Evolutionary conservation across 352 stramenopile species (phyloP), one percentile per base, ranked within the genome.

Genomic region (Pythium aquatile): DNA sequence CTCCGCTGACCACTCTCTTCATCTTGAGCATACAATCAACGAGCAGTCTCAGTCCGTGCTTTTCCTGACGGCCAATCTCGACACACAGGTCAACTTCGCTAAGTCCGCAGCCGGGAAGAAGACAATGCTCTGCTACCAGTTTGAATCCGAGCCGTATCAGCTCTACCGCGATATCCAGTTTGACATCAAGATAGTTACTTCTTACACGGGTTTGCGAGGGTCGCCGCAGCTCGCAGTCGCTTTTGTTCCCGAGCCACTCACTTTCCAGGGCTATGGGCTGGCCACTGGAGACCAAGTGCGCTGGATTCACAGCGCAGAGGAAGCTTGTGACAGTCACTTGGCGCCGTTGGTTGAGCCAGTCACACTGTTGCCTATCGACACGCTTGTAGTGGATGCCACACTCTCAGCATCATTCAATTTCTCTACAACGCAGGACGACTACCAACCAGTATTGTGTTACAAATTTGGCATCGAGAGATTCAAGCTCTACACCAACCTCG

Each of bases 391-490:
- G 26, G 66, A 86, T 44, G 51, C 32, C 1, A 65, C 62, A 7
- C 62, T 39, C 13, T 72, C 70, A 1, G 80, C 52, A 1, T 14
- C 58, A 6, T 91, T 91, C 61, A 87, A 80, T 51, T 91, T 91
- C 46, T 72, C 70, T 0, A 51, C 47, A 1, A 63, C 54, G 0
- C 82, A 91, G 32, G 59, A 58, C 29, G 80, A 88, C 37, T 91
- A 77, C 54, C 75, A 70, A 7, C 79, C 82, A 0, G 56, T 83
- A 0, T 56, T 90, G n/a, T 90, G 81, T 48, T 90, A 88, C 69
- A 81, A 83, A 40, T 90, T 90, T 55, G 81, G 75, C 2, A 60
- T 66, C 0, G 81, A 90, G 44, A 66, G 65, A 14, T 91, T 81
- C 42, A 81, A 88, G 26, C 63, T 83, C 16, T 89, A 91, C 40